These are phyloP conservation scores for Exophiala sp. DNA, from an alignment of 2,329 filamentous ascomycete species.

Conservation along the genomic window DNA sequence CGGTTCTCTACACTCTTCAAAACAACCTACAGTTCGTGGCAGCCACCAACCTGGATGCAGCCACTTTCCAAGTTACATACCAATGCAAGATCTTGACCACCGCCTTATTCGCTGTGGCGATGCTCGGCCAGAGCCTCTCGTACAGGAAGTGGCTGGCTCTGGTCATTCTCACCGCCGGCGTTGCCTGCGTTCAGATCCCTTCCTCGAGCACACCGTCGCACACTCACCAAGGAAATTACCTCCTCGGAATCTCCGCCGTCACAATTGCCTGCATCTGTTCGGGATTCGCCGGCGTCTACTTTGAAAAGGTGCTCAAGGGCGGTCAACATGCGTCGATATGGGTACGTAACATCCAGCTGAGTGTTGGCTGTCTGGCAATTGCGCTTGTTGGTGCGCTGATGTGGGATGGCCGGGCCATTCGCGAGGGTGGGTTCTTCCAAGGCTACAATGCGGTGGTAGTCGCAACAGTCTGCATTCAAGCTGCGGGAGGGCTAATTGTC, in stretches of 20 bases:
- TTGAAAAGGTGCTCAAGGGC: slow-evolving; percentile 81
- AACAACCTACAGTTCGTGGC: slow-evolving; percentile 90
- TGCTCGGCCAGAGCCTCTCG: slow-evolving; percentile 67
- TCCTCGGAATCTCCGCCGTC: slow-evolving; percentile 56
- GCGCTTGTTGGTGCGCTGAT: slow-evolving; percentile 78
- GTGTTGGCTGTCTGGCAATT: slow-evolving; percentile 87
- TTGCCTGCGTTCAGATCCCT: slow-evolving; percentile 78
- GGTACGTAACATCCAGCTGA: slow-evolving; percentile 90
- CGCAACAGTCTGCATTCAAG: slow-evolving; percentile 75
- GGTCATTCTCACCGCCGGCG: slow-evolving; percentile 72
- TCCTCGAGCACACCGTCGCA: slow-evolving; percentile 48
- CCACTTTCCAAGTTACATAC: slow-evolving; percentile 87
- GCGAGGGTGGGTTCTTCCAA: slow-evolving; percentile 80
- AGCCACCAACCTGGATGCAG: slow-evolving; percentile 81
- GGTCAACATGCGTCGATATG: slow-evolving; percentile 72
- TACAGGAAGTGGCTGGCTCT: slow-evolving; percentile 72
- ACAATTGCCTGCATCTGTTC: slow-evolving; percentile 72
- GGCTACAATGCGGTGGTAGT: slow-evolving; percentile 92
- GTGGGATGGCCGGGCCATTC: slow-evolving; percentile 77
- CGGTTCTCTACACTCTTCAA: slow-evolving; percentile 79
- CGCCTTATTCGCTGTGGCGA: slow-evolving; percentile 73
- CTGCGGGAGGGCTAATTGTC: slow-evolving; percentile 75
- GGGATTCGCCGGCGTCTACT: slow-evolving; percentile 66
- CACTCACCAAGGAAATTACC: slow-evolving; percentile 50
- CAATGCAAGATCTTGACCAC: slow-evolving; percentile 92